Evolutionary conservation across 2,329 filamentous ascomycete species (phyloP).

Genomic region (Colletotrichum sojae): DNA sequence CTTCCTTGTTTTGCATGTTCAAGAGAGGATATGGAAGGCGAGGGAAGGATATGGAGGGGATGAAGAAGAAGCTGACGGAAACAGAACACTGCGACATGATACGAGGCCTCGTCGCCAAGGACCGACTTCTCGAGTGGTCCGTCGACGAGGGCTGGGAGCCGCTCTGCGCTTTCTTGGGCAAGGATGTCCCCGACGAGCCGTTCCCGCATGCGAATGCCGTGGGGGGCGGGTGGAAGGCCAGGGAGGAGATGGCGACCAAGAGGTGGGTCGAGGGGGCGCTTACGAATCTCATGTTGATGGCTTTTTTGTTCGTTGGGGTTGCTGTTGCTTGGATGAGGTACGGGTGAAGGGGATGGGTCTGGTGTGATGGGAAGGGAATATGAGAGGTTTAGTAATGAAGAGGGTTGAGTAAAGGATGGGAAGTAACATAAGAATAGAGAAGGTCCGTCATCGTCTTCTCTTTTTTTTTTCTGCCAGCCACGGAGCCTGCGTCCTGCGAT

Average conservation of each 20-base stretch:
- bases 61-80: neutral
- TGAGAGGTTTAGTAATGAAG: too few relatives aligned
- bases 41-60: neutral
- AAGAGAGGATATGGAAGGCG: too few relatives aligned
- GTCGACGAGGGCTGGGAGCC: slow-evolving; percentile 57
- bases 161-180: slow-evolving; percentile 56
- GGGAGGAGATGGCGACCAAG: slow-evolving; percentile 36
- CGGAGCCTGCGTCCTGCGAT: too few relatives aligned
- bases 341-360: too few relatives aligned
- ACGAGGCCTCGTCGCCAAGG: slow-evolving; percentile 48
- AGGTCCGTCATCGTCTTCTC: too few relatives aligned
- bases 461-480: too few relatives aligned
- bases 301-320: slow-evolving; percentile 10
- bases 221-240: slow-evolving; percentile 28
- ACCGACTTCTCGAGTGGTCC: slow-evolving; percentile 52
- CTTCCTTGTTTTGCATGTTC: too few relatives aligned
- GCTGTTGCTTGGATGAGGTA: slow-evolving; percentile 21
- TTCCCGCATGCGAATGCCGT: slow-evolving; percentile 53
- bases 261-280: slow-evolving; percentile 37
- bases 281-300: slow-evolving; percentile 27
- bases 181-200: slow-evolving; percentile 49
- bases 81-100: slow-evolving; percentile 52
- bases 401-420: neutral
- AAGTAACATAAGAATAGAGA: too few relatives aligned
- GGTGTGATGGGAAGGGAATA: too few relatives aligned